Evolutionary conservation across 371 early-diverging fungal genomes (phyloP).

Genomic region (Mucor lusitanicus): DNA sequence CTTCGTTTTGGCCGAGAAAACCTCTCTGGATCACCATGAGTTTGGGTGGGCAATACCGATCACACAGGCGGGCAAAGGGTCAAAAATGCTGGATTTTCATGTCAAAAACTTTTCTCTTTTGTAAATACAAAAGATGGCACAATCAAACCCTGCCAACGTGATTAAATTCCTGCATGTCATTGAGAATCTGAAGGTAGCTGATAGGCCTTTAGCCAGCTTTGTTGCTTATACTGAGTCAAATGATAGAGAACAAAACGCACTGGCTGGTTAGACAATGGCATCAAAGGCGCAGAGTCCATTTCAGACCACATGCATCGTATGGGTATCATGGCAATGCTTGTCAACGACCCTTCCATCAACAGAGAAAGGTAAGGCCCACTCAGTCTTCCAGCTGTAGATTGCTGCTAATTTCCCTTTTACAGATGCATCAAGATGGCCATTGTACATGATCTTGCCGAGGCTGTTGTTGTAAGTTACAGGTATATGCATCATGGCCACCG

Average conservation of each 20-base stretch:
- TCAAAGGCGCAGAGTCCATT: slow-evolving; percentile 81
- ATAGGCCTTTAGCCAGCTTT: background rate
- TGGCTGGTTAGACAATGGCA: slow-evolving; percentile 82
- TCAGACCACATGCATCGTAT: slow-evolving; percentile 95
- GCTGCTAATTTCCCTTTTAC: background rate
- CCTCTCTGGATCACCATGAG: too few species aligned
- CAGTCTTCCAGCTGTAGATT: too few species aligned
- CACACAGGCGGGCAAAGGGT: background rate
- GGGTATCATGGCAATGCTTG: slow-evolving; percentile 82
- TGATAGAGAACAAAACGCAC: slow-evolving; percentile 85
- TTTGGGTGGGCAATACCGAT: background rate
- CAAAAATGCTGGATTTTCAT: background rate
- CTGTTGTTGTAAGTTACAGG: slow-evolving; percentile 64
- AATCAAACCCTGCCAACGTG: slow-evolving; percentile 43
- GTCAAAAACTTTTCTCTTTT: background rate
- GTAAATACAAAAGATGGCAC: slow-evolving; percentile 1
- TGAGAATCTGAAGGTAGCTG: slow-evolving; percentile 66
- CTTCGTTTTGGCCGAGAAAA: too few species aligned
- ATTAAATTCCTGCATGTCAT: slow-evolving; percentile 64
- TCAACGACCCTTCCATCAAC: slow-evolving; percentile 68
- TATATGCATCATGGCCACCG: too few species aligned
- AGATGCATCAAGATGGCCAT: slow-evolving; percentile 88
- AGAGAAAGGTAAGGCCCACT: slow-evolving; percentile 50
- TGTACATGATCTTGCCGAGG: slow-evolving; percentile 92
- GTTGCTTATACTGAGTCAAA: background rate